phyloP scores from a whole-genome alignment of 768 basidiomycete species.

The Strobilomyces dryophilus region DNA sequence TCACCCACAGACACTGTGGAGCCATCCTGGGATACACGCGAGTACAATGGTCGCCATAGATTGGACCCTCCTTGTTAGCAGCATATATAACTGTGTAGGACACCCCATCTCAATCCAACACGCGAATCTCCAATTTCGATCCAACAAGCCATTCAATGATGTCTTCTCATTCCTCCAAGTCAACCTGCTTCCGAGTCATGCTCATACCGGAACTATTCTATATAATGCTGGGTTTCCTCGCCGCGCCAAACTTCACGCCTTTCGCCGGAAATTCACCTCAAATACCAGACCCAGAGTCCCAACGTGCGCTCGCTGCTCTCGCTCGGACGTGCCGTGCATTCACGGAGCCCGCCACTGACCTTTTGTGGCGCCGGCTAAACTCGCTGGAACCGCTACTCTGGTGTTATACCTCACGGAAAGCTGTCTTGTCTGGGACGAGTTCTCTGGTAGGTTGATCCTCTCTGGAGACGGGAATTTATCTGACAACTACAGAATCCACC shows the following conservation, averaged over 20 bases:
- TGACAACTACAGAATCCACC: neutral
- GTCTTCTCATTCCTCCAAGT: too few relatives aligned
- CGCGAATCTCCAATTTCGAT: too few relatives aligned
- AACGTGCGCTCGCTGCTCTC: neutral
- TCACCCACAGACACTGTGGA: too few relatives aligned
- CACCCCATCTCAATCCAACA: too few relatives aligned
- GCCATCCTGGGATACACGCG: too few relatives aligned
- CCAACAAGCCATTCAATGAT: too few relatives aligned
- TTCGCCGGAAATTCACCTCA: neutral
- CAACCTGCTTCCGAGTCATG: too few relatives aligned
- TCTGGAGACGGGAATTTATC: neutral
- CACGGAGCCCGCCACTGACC: neutral
- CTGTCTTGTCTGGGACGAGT: too few relatives aligned
- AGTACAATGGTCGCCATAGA: too few relatives aligned
- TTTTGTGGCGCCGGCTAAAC: neutral
- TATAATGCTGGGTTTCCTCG: neutral
- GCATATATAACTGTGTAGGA: too few relatives aligned
- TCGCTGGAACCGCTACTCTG: neutral
- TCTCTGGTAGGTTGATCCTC: neutral
- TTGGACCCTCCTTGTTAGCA: too few relatives aligned
- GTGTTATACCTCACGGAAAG: neutral
- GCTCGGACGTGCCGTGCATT: conserved; percentile 5
- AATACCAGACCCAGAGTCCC: neutral
- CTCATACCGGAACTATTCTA: too few relatives aligned
- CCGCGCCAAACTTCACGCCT: neutral